Evolutionary conservation across 176 grass and related monocot species (phyloP).

Genomic region (Puya raimondii): DNA sequence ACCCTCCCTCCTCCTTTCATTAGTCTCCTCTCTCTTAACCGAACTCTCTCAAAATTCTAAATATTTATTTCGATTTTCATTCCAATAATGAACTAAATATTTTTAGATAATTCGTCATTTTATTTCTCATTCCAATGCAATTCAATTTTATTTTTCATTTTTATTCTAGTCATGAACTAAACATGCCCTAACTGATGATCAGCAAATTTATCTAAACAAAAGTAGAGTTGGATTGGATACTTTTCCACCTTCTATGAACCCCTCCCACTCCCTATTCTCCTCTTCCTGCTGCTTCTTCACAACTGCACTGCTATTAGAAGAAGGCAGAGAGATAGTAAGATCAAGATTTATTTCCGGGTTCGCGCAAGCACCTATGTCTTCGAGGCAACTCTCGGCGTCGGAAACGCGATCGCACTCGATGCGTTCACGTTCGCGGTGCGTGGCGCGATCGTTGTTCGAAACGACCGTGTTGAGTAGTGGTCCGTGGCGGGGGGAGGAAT

Average conservation of each 20-base stretch:
- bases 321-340: conserved; percentile 1
- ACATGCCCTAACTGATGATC: neutral
- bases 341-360: conserved; percentile 20
- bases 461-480: too few relatives aligned
- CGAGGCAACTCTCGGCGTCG: conserved; percentile 1
- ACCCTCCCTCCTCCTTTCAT: too few relatives aligned
- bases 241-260: neutral
- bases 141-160: too few relatives aligned
- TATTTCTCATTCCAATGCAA: too few relatives aligned
- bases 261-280: neutral
- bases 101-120: too few relatives aligned
- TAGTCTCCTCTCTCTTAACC: too few relatives aligned
- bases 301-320: neutral
- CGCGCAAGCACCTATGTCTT: neutral
- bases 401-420: neutral
- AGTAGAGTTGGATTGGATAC: neutral
- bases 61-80: too few relatives aligned
- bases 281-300: neutral
- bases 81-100: too few relatives aligned
- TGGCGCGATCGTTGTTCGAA: too few relatives aligned
- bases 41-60: too few relatives aligned
- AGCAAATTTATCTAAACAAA: neutral
- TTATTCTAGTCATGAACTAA: too few relatives aligned
- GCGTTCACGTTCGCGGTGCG: too few relatives aligned
- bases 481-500: neutral